Percentiles rank a stretch among this genome's conserved stretches.
Conservation (phyloP, 2,329 filamentous ascomycete species). For the Penicillium crustosum region DNA sequence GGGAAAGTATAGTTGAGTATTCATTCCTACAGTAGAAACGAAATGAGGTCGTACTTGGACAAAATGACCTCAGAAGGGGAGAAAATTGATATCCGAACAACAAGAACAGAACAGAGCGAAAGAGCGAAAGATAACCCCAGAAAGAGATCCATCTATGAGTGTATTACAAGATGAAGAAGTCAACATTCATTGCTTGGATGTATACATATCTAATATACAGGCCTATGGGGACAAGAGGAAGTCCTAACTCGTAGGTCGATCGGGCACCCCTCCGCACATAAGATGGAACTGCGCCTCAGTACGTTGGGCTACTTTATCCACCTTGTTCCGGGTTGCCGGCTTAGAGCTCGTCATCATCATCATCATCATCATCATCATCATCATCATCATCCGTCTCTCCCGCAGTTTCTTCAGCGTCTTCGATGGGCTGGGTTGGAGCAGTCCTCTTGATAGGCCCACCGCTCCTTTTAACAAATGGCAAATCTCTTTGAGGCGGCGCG, state of each 20-base stretch:
- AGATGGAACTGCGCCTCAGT: not conserved
- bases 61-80: not conserved
- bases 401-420: slow-evolving; percentile 27
- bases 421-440: slow-evolving; percentile 3
- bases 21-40: not conserved
- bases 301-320: not conserved
- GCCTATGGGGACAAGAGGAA: not conserved
- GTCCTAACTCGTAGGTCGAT: not conserved
- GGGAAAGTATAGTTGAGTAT: not conserved
- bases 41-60: not conserved
- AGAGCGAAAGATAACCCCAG: not conserved
- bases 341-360: slow-evolving; percentile 47
- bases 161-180: not conserved
- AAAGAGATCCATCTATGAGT: not conserved
- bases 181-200: not conserved
- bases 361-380: slow-evolving; percentile 49
- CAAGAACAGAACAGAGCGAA: too few relatives aligned
- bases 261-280: too few relatives aligned
- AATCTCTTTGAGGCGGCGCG: slow-evolving; percentile 40
- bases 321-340: not conserved
- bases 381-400: slow-evolving; percentile 47
- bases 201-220: not conserved
- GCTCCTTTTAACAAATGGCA: slow-evolving; percentile 40
- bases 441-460: slow-evolving; percentile 6
- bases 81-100: too few relatives aligned